phyloP scores from a whole-genome alignment of 768 basidiomycete genomes.

The Boletus rubroflammeus region DNA sequence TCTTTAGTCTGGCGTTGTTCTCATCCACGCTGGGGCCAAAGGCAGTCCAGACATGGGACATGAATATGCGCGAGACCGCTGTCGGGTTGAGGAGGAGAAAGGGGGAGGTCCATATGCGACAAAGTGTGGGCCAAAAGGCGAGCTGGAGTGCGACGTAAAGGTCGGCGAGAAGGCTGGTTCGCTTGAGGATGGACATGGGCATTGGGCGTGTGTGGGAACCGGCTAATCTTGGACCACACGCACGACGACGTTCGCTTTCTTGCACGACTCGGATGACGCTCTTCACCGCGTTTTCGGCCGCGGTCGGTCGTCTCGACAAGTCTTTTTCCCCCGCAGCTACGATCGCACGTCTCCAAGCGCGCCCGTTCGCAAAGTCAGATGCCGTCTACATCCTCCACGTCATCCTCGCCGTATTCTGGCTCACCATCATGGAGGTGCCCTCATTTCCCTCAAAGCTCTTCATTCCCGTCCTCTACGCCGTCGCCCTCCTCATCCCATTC shows the following conservation, averaged over 20 bases:
- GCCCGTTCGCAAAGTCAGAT: constrained; percentile 57
- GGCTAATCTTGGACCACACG: too few relatives aligned
- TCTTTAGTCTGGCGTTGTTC: constrained; percentile 39
- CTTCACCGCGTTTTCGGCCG: constrained; percentile 51
- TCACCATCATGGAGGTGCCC: constrained; percentile 66
- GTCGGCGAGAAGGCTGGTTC: constrained; percentile 40
- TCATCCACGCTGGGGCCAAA: constrained; percentile 50
- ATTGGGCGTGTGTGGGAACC: too few relatives aligned
- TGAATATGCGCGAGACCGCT: constrained; percentile 51
- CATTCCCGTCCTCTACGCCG: constrained; percentile 68
- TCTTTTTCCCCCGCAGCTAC: constrained; percentile 71
- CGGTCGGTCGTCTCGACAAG: constrained; percentile 68
- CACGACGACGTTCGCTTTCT: too few relatives aligned
- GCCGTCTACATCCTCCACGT: constrained; percentile 63
- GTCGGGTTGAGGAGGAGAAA: constrained; percentile 43
- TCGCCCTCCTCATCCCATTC: constrained; percentile 74
- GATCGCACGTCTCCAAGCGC: constrained; percentile 51
- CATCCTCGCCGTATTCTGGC: constrained; percentile 63
- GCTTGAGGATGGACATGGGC: constrained; percentile 18
- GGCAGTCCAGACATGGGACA: constrained; percentile 52
- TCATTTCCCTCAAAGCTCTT: constrained; percentile 69
- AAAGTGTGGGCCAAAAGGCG: constrained; percentile 46
- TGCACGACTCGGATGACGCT: too few relatives aligned
- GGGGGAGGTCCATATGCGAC: constrained; percentile 39
- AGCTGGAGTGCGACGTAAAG: constrained; percentile 36